Evolutionary conservation across 2,329 filamentous ascomycete genomes (phyloP), one percentile per base, ranked within the genome.

Genomic region (Aspergillus quadricinctus): DNA sequence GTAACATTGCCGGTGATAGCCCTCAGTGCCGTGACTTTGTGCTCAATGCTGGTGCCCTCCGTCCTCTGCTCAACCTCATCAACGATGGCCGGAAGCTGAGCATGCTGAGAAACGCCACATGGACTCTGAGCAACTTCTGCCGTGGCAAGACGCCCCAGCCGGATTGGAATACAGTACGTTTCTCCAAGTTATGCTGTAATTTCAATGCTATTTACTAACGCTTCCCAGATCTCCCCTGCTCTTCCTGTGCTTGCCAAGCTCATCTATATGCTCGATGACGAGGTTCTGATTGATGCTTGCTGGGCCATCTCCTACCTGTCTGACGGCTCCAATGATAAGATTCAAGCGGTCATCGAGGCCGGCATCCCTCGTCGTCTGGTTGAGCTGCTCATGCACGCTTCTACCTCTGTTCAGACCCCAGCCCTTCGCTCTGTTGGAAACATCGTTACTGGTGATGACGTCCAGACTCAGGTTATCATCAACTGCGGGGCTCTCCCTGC

Each of bases 51-150:
- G 92, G 92, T 69, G 94, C 94, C 61, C 85, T 99, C 52, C 91
- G 91, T 75, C 94, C 94, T 52, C 83, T 99, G 56, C 85, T 99
- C 56, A 85, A 86, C 70, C 84, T 99, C 48, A 86, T 99, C 56
- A 93, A 93, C 54, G 94, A 99, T 76, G 97, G 94, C 80, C 92
- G 94, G 71, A 99, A 99, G 83, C 82, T 99, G 57, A 97, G 92
- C 83, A 99, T 99, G 94, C 87, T 99, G 52, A 86, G 94, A 66
- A 99, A 99, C 74, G 94, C 94, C 37, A 99, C 94, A 25, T 99
- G 94, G 94, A 99, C 94, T 48, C 81, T 99, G 56, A 97, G 94
- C 84, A 99, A 99, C 83, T 99, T 99, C 80, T 99, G 94, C 81
- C 91, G 94, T 82, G 94, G 94, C 78, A 99, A 99, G 85, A 97